A percentile compares a stretch with the other conserved stretches of the same genome.
Conservation (phyloP, 1,284 basidiomycete genomes). For the Boletus albobrunnescens region DNA sequence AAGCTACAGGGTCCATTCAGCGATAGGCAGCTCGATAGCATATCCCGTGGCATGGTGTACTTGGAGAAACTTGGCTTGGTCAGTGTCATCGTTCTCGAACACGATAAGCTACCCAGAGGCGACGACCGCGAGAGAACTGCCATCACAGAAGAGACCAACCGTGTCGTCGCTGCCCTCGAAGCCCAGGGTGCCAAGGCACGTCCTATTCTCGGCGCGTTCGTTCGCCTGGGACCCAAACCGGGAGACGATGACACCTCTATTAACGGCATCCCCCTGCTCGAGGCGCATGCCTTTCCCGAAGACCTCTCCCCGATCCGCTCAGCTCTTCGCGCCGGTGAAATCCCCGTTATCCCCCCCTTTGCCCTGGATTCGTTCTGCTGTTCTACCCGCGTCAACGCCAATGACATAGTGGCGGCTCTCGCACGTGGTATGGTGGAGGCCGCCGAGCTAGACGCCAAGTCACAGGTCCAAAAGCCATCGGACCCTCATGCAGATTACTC, state of each 20-base stretch:
- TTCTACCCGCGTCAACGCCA: constrained; percentile 82
- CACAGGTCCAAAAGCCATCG: constrained; percentile 18
- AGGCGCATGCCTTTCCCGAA: constrained; percentile 71
- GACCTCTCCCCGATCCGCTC: constrained; percentile 83
- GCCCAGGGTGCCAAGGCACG: constrained; percentile 82
- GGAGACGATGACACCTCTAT: constrained; percentile 39
- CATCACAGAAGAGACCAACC: constrained; percentile 73
- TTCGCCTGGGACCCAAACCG: constrained; percentile 77
- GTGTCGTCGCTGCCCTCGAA: constrained; percentile 82
- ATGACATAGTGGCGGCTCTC: constrained; percentile 87
- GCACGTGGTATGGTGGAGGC: constrained; percentile 83
- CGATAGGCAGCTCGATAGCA: constrained; percentile 91
- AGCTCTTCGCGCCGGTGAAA: constrained; percentile 88
- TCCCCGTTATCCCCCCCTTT: constrained; percentile 93
- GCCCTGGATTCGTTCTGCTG: constrained; percentile 89
- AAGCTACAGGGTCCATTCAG: constrained; percentile 97
- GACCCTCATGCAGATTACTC: constrained; percentile 34
- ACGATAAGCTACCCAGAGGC: constrained; percentile 70
- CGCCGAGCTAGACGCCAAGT: constrained; percentile 39
- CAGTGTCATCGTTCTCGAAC: constrained; percentile 91
- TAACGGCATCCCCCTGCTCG: constrained; percentile 47
- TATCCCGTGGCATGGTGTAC: constrained; percentile 90
- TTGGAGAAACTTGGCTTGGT: constrained; percentile 94
- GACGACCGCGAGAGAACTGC: constrained; percentile 61
- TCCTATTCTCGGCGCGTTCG: constrained; percentile 83